Evolutionary conservation across 2,329 filamentous ascomycete genomes (phyloP), one percentile per base, ranked within the genome.

Genomic region (Niveomyces coronatus): DNA sequence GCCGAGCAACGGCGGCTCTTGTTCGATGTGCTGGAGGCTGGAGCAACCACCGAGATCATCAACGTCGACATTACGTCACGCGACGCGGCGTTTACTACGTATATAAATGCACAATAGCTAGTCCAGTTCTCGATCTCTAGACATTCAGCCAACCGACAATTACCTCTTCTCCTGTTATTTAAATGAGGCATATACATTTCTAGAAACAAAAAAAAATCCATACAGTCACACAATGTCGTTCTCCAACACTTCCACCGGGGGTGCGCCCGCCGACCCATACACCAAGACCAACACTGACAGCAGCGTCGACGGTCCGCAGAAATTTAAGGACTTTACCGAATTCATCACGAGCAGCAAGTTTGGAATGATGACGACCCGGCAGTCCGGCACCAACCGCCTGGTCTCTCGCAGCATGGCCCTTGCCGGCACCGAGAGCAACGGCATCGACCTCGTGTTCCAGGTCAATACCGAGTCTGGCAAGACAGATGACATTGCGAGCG

Each of bases 391-490:
- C 0, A 80, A 79, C 10, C 68, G 78, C 35, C 65, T 94, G 11
- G 78, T 82, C 4, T 88, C 82, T n/a, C 71, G 87, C 47, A 85
- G 81, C 58, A 94, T 94, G 87, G 84, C 84, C 5, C 59, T 94
- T 11, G 84, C 85, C 13, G 85, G 75, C 11, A 82, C 82, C 61
- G 85, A 93, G 62, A 68, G 71, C 44, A 80, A 79, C 46, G 82
- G 83, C 52, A 70, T 87, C 41, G 86, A 93, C 56, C 74, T 91
- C 40, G 73, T 94, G 58, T 94, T 94, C 72, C 82, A 91, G 67
- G 87, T 86, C 54, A 94, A 94, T 68, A 87, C 85, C 45, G 83
- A 89, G 57, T 87, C 84, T 9, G 78, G 85, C 63, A 94, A 94
- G 70, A 44, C 43, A 5, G 24, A 43, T 10, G 40, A 39, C 26